Conservation (phyloP, 495 filamentous ascomycete genomes). For the Tuber calosporum region DNA sequence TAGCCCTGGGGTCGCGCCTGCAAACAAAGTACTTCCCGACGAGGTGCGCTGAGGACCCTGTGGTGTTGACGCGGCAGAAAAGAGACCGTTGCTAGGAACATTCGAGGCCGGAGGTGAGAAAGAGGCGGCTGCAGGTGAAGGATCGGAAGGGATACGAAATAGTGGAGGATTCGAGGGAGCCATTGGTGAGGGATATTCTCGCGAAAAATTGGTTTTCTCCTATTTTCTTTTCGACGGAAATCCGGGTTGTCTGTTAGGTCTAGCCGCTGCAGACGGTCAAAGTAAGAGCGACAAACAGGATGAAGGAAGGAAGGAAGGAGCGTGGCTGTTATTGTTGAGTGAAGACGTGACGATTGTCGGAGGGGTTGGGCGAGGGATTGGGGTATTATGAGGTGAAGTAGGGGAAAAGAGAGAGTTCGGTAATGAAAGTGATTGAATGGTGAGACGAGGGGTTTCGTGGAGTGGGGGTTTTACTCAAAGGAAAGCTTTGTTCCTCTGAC, state of each 20-base stretch:
- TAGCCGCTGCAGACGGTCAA: neutral
- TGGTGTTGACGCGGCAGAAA: slow-evolving; percentile 31
- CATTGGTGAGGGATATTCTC: slow-evolving; percentile 3
- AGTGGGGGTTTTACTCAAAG: neutral
- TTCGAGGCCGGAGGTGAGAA: slow-evolving; percentile 30
- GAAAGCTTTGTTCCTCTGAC: neutral
- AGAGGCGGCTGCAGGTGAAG: neutral
- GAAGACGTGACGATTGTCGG: neutral
- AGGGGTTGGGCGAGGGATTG: neutral
- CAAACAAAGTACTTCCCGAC: slow-evolving; percentile 34
- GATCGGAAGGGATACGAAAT: slow-evolving; percentile 20
- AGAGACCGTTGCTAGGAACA: slow-evolving; percentile 35
- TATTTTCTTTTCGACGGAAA: neutral
- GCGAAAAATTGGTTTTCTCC: neutral
- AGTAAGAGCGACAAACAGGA: neutral
- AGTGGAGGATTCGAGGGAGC: slow-evolving; percentile 24
- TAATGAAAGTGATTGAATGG: neutral
- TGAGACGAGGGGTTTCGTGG: neutral
- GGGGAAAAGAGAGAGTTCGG: neutral
- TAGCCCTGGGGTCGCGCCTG: slow-evolving; percentile 33
- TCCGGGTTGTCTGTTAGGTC: neutral
- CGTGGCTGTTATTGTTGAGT: neutral
- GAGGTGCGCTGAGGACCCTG: slow-evolving; percentile 15
- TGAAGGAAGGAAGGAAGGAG: neutral
- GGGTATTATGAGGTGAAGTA: neutral